These are phyloP conservation scores for Botrytis galanthina DNA, from an alignment of 2,329 filamentous ascomycete genomes.

Conservation along the genomic window DNA sequence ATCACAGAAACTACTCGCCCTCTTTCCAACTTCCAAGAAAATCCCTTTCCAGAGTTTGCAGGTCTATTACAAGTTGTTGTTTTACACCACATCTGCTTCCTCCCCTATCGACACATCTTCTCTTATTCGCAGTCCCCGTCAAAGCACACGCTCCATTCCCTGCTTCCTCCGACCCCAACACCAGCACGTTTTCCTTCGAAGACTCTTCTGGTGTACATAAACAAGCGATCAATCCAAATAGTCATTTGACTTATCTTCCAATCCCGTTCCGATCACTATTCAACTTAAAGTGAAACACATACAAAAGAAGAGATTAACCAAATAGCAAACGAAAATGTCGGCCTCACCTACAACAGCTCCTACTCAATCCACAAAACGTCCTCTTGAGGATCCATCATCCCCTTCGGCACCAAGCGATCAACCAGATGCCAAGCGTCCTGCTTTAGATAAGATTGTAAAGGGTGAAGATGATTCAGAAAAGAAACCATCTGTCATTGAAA, in stretches of 20 bases:
- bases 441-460: conserved; percentile 86
- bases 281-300: conserved; percentile 32
- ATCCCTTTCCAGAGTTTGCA: conserved; percentile 36
- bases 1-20: conserved; percentile 13
- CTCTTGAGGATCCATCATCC: conserved; percentile 94
- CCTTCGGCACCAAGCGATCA: conserved; percentile 88
- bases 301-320: conserved; percentile 37
- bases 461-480: conserved; percentile 51
- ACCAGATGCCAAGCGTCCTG: conserved; percentile 94
- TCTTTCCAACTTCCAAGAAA: conserved; percentile 34
- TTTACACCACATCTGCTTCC: conserved; percentile 41
- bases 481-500: conserved; percentile 33
- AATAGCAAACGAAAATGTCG: conserved; percentile 62
- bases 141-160: conserved; percentile 39
- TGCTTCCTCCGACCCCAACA: conserved; percentile 48
- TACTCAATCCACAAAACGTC: conserved; percentile 79
- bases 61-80: conserved; percentile 28
- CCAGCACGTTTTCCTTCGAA: conserved; percentile 92
- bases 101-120: conserved; percentile 36
- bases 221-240: conserved; percentile 51
- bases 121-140: conserved; percentile 38
- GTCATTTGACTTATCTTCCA: conserved; percentile 48
- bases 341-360: conserved; percentile 61
- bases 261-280: conserved; percentile 44
- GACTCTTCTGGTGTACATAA: conserved; percentile 84